Conservation (phyloP, 495 filamentous ascomycete species). For the Neohortaea acidophila region DNA sequence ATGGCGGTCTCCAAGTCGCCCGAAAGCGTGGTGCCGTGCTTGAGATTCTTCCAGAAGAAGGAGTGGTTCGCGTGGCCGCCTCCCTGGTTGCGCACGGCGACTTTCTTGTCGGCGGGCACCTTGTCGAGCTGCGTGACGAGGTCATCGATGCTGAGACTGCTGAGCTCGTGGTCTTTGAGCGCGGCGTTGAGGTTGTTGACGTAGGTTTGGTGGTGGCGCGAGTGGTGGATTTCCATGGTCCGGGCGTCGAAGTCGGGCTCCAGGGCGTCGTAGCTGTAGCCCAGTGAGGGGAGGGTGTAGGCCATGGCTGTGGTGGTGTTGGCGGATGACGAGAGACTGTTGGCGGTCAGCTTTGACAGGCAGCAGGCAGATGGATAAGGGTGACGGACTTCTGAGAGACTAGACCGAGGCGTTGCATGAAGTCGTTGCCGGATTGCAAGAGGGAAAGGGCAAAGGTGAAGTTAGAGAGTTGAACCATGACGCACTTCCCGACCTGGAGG, state of each 20-base stretch:
- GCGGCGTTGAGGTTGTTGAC: constrained; percentile 27
- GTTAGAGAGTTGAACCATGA: constrained; percentile 5
- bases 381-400: background rate
- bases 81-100: constrained; percentile 26
- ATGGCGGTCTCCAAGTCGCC: constrained; percentile 21
- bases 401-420: constrained; percentile 4
- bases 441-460: constrained; percentile 5
- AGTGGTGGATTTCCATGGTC: constrained; percentile 31
- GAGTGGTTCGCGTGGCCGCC: constrained; percentile 31
- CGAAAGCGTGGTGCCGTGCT: constrained; percentile 14
- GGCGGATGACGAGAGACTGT: background rate
- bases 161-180: constrained; percentile 20
- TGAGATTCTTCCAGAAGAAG: constrained; percentile 30
- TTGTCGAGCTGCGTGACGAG: constrained; percentile 10
- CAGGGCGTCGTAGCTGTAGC: constrained; percentile 20
- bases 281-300: constrained; percentile 9
- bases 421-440: background rate
- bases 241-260: constrained; percentile 28
- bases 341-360: no score
- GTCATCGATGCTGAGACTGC: constrained; percentile 15
- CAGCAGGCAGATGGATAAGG: background rate
- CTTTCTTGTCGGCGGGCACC: constrained; percentile 10
- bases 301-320: constrained; percentile 4
- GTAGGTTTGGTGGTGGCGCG: constrained; percentile 31
- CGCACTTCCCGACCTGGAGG: background rate